Percentiles rank a stretch among this genome's conserved stretches.
phyloP scores from a whole-genome alignment of 2,329 filamentous ascomycete genomes.

The Alternaria brassicicola region DNA sequence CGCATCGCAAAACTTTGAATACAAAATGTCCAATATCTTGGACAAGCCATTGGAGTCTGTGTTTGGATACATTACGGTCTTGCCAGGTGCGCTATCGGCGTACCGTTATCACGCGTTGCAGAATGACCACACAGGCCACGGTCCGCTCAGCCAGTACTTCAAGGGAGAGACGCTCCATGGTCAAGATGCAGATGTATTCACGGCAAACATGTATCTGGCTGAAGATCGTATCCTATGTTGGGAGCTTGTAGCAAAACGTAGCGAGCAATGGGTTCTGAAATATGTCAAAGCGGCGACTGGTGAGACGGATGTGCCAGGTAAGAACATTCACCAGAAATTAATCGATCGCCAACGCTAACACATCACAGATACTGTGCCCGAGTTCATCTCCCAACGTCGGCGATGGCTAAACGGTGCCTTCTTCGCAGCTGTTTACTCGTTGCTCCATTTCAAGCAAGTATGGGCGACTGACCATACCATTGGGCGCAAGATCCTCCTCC shows the following conservation, averaged over 20 bases:
- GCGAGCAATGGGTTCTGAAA: slow-evolving; percentile 95
- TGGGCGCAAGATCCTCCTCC: slow-evolving; percentile 84
- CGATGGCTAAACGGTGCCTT: slow-evolving; percentile 99
- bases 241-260: slow-evolving; percentile 94
- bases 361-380: slow-evolving; percentile 77
- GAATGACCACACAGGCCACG: slow-evolving; percentile 94
- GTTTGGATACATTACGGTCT: slow-evolving; percentile 96
- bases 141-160: slow-evolving; percentile 96
- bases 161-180: slow-evolving; percentile 98
- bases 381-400: slow-evolving; percentile 95
- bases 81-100: slow-evolving; percentile 92
- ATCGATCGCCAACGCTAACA: slow-evolving; percentile 6
- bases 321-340: slow-evolving; percentile 43
- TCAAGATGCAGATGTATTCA: slow-evolving; percentile 95
- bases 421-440: slow-evolving; percentile 96
- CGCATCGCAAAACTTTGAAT: slow-evolving; percentile 98
- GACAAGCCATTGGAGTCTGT: slow-evolving; percentile 97
- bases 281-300: slow-evolving; percentile 97
- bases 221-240: slow-evolving; percentile 90
- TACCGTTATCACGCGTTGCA: slow-evolving; percentile 96
- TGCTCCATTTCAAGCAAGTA: slow-evolving; percentile 92
- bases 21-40: slow-evolving; percentile 99
- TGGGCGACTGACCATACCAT: slow-evolving; percentile 92
- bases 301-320: slow-evolving; percentile 96
- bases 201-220: slow-evolving; percentile 93